Evolutionary conservation across 164 flowering plant genomes (phyloP), one percentile per base, ranked within the genome.

Genomic region (Vitis rotundifolia): DNA sequence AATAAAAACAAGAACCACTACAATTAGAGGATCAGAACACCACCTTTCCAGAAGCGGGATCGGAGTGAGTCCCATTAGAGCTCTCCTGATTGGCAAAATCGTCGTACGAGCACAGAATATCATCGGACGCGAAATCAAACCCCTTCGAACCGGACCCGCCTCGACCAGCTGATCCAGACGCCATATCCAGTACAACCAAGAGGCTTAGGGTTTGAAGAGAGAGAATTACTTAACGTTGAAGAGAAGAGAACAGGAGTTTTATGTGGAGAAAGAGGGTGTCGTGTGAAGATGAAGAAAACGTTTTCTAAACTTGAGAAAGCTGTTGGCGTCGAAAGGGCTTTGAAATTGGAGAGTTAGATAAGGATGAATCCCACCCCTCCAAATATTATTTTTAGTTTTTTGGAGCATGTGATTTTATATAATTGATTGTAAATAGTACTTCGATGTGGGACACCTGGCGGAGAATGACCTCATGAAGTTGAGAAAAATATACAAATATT

Each of bases 71-170:
- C 1, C 89, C 86, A 64, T 83, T 85, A 8, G 88, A 68, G 13
- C 70, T 51, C 1, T 87, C 93, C 68, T 84, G 93, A 76, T 78
- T 75, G 26, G 47, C 71, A 66, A 82, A 82, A 66, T 91, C 94
- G 18, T 89, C 90, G 72, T 89, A 89, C 1, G 91, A 83, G 76
- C 90, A 91, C 12, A 91, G 87, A 54, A 91, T 83, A 56, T 91
- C 92, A 69, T 89, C 97, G 8, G 96, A 66, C 3, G 79, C 89
- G 70, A 91, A 91, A 86, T 91, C 96, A 57, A 88, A 93, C 44
- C 84, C 89, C 77, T 87, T 86, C n/a, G 91, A 77, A 15, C 86
- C 86, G n/a, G 89, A 74, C 54, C 74, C 77, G 16, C 76, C 58
- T 71, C 96, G 78, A 55, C 88, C 90, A 52, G 92, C 80, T 13